Evolutionary conservation across 257 asterid genomes (phyloP), one percentile per base, ranked within the genome.

Genomic region (Solanum chaucha): DNA sequence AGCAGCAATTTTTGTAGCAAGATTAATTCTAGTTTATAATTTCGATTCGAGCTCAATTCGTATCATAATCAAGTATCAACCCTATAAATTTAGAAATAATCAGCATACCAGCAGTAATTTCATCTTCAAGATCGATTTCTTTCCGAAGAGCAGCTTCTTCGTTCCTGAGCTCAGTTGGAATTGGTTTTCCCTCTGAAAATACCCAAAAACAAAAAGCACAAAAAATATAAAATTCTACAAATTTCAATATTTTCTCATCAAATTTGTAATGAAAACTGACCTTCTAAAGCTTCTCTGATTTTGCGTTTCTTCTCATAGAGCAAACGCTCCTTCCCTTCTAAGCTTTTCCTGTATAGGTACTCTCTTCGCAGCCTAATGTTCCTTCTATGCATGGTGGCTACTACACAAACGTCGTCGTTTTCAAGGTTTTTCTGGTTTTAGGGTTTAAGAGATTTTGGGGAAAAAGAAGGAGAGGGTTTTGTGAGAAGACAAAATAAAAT

Each of bases 71-170:
- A 15, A 15, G 59, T 48, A 48, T 48, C 59, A 15, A 48, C 59
- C 22, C 22, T 15, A 5, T 48, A 48, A 48, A 48, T 51, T 51
- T 51, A 51, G 64, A 55, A 19, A 55, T 55, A 55, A 55, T 55
- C 9, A 55, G 28, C 48, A 48, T 90, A 97, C 99, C 93, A 40
- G 98, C 95, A 12, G 98, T 95, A 14, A 94, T 88, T 73, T 94
- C 99, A 88, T 95, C 99, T 89, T 96, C 99, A 34, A 95, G 98
- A 87, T 96, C 98, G 34, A 97, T 97, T 94, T 96, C 96, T 88
- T 92, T 94, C 68, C 99, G 96, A 84, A 97, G 97, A 9, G 97
- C 98, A 1, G 95, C 96, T 89, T 97, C 99, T 89, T 97, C 98
- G 61, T 97, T 95, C 84, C 98, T 91, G 86, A 97, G 98, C 95